Base-by-base conservation (phyloP, 441 rosid genomes). In the Gossypium trilobum region DNA sequence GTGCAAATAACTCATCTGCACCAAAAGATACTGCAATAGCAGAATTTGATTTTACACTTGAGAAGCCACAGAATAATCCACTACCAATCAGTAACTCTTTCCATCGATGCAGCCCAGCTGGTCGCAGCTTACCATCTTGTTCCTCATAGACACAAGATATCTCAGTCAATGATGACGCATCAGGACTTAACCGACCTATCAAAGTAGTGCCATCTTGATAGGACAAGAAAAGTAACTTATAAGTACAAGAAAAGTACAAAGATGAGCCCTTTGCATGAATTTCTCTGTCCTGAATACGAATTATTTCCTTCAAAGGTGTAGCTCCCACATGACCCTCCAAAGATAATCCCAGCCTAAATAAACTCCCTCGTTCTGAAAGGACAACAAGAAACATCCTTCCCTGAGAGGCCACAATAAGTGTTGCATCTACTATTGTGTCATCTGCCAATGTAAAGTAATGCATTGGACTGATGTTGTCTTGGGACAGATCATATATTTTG, bases 91-190 rank as follows among this genome's bases (percentile, higher is more conserved):
- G 84, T 78, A 94, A 83, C 81, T 94, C 98, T 80, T 87, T 92
- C 99, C 99, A 96, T 68, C 89, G 97, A 83, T 92, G 96, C 79
- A 96, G 80, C 79, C 93, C 96, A 75, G 97, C 98, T 75, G 92
- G 75, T 59, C 79, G 82, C 52, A 78, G 79, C 82, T 88, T 87
- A 72, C 86, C 89, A 77, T 92, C 98, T 78, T 89, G 91, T 66
- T 89, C 98, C 83, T 96, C 99, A 70, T 85, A 91, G 29, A 90
- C 66, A 68, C 80, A 87, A 75, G 99, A 94, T 62, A 87, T 80
- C 73, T 94, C 98, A 50, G 84, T 68, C 68, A 96, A 81, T 68
- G 89, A 85, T 78, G 85, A 79, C 52, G 91, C 98, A 71, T 89
- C 85, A 27, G 91, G 78, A 80, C 90, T 87, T 56, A 96, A 79